Evolutionary conservation across 2,329 filamentous ascomycete species (phyloP), one percentile per base, ranked within the genome.

Genomic region (Shiraia bambusicola): DNA sequence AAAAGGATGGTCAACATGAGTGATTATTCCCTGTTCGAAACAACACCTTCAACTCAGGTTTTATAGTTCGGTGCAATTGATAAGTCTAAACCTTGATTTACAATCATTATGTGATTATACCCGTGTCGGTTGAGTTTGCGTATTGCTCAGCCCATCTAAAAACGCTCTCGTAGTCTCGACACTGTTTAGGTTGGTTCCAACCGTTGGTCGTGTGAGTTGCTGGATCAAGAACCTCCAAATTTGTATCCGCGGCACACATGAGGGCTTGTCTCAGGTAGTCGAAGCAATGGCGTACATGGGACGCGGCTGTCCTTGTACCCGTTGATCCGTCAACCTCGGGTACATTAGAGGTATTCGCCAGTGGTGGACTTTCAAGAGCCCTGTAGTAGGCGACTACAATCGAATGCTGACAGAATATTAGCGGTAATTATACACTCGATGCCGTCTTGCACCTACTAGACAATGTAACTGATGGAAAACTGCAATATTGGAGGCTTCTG

Each of bases 201-300:
- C 47, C 49, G n/a, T 25, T 40, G n/a, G 38, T 37, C 7, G 28
- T 39, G n/a, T 45, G 28, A 28, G 28, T 27, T 9, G 33, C 28
- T 6, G 26, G 19, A 22, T 22, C 19, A 5, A 22, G 19, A 22
- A 22, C 12, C 13, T 31, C 54, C 28, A 58, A 17, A 12, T 50
- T 58, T 25, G 47, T 52, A 35, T 58, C 54, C 6, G 48, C 54
- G 24, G 43, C 40, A 25, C 54, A 58, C 46, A 44, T 56, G 13
- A 58, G 46, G 2, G 47, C 47, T 28, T 58, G 54, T 6, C 54
- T 22, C 4, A 58, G 28, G 34, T 58, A 58, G 19, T 54, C 48
- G 31, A 58, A 58, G 29, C 54, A 58, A 28, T 58, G 54, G 11
- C 13, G 9, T 4, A 31, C 13, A 15, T 31, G 28, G 4, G 8